Conservation (phyloP, 225 moss, liverwort and hornwort genomes). For the Rhytidiadelphus loreus region DNA sequence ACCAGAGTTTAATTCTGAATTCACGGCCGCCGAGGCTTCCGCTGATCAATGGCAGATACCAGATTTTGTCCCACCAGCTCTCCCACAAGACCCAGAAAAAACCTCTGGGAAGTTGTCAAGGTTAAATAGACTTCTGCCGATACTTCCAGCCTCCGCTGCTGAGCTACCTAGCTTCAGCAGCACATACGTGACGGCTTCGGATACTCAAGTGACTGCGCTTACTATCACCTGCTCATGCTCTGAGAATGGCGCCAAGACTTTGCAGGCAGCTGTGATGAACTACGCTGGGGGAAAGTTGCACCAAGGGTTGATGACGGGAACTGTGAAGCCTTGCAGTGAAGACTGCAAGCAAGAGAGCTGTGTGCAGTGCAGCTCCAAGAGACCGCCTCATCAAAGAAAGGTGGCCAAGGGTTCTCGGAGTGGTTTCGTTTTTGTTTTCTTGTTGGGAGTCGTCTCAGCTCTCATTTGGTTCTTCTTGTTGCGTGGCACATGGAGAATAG, state of each 20-base stretch:
- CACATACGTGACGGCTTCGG: slow-evolving; percentile 36
- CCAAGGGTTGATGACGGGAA: slow-evolving; percentile 22
- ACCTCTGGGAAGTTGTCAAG: neutral
- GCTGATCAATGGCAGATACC: slow-evolving; percentile 10
- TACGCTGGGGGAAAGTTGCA: slow-evolving; percentile 29
- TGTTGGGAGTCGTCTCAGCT: slow-evolving; percentile 65
- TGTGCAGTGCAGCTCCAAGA: slow-evolving; percentile 10
- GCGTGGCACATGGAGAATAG: slow-evolving; percentile 46
- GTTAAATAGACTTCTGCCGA: slow-evolving; percentile 20
- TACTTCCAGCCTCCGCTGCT: slow-evolving; percentile 39
- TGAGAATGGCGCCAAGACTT: slow-evolving; percentile 30
- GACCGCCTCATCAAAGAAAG: slow-evolving; percentile 8
- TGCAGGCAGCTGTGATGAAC: slow-evolving; percentile 44
- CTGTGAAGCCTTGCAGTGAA: slow-evolving; percentile 19
- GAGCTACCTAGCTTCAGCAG: slow-evolving; percentile 37
- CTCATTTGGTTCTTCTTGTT: slow-evolving; percentile 60
- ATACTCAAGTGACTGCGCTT: slow-evolving; percentile 34
- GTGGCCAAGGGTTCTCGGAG: slow-evolving; percentile 60
- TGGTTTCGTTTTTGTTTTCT: slow-evolving; percentile 79
- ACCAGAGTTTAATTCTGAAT: neutral
- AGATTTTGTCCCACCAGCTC: slow-evolving; percentile 1
- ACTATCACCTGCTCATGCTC: slow-evolving; percentile 36
- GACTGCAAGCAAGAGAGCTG: slow-evolving; percentile 22
- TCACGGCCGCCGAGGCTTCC: neutral
- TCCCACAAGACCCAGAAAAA: neutral